Conservation (phyloP, 495 filamentous ascomycete genomes). For the Hypoxylon trugodes region DNA sequence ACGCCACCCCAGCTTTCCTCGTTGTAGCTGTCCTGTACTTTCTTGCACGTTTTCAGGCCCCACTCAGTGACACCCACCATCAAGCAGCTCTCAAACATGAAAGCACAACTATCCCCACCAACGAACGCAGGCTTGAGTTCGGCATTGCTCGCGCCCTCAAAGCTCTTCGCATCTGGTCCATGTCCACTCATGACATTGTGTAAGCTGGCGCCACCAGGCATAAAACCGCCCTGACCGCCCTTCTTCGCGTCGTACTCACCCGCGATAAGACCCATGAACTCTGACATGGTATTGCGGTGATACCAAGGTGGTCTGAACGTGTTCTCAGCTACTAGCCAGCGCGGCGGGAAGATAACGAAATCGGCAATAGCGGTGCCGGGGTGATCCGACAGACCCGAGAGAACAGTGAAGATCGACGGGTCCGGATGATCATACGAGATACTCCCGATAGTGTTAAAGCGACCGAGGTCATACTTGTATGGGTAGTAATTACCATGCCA, state of each 20-base stretch:
- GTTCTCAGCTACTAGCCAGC: conserved; percentile 79
- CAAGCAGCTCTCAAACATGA: conserved; percentile 75
- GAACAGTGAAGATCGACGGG: conserved; percentile 81
- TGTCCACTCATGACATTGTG: conserved; percentile 69
- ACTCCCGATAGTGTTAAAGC: conserved; percentile 80
- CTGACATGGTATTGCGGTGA: conserved; percentile 85
- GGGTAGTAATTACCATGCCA: conserved; percentile 85
- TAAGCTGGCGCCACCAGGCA: conserved; percentile 63
- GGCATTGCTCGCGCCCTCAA: conserved; percentile 66
- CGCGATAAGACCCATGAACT: conserved; percentile 78
- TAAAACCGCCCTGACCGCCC: conserved; percentile 63
- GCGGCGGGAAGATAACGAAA: conserved; percentile 85
- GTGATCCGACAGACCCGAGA: conserved; percentile 67
- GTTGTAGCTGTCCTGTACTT: conserved; percentile 85
- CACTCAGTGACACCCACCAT: conserved; percentile 95
- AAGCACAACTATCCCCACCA: conserved; percentile 66
- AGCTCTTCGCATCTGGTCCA: conserved; percentile 68
- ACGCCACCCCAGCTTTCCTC: conserved; percentile 85
- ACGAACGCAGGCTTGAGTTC: conserved; percentile 64
- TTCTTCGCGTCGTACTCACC: conserved; percentile 69
- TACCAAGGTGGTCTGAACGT: conserved; percentile 87
- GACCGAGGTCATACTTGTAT: conserved; percentile 84
- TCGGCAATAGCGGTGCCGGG: conserved; percentile 80
- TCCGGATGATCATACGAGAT: conserved; percentile 84
- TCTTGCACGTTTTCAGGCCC: conserved; percentile 83